Evolutionary conservation across 1,284 basidiomycete genomes (phyloP).

Genomic region (Malassezia pachydermatis): DNA sequence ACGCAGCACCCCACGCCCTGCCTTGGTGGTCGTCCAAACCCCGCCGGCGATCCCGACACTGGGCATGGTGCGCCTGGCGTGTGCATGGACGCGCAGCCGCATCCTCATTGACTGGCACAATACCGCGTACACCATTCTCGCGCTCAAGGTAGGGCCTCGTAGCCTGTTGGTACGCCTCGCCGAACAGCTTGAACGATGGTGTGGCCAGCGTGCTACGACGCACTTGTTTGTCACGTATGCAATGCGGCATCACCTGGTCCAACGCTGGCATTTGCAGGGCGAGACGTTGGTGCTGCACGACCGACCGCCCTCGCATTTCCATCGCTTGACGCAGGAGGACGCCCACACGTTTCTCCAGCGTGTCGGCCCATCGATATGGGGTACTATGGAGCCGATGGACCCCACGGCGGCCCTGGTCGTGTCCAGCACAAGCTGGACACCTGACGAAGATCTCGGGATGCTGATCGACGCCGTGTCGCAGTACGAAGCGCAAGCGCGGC

Average conservation of each 20-base stretch:
- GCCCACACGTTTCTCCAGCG: background rate
- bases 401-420: constrained; percentile 60
- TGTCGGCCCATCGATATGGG: background rate
- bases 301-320: constrained; percentile 21
- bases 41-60: constrained; percentile 93
- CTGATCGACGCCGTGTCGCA: constrained; percentile 51
- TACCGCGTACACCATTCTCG: constrained; percentile 84
- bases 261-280: constrained; percentile 58
- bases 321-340: background rate
- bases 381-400: background rate
- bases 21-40: constrained; percentile 83
- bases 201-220: constrained; percentile 58
- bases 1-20: constrained; percentile 58
- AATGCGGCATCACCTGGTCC: constrained; percentile 63
- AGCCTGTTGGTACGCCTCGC: constrained; percentile 62
- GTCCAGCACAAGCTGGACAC: constrained; percentile 91
- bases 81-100: constrained; percentile 60
- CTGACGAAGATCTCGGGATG: constrained; percentile 87
- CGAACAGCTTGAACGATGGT: constrained; percentile 28
- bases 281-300: constrained; percentile 54
- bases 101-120: constrained; percentile 99
- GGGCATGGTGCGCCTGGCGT: constrained; percentile 67
- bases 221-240: constrained; percentile 90
- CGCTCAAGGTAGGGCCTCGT: constrained; percentile 61
- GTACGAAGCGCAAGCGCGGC: constrained; percentile 58